Percentiles rank a stretch among this genome's conserved stretches.
phyloP scores from a whole-genome alignment of 2,329 filamentous ascomycete species.

The Aureobasidium melanogenum region DNA sequence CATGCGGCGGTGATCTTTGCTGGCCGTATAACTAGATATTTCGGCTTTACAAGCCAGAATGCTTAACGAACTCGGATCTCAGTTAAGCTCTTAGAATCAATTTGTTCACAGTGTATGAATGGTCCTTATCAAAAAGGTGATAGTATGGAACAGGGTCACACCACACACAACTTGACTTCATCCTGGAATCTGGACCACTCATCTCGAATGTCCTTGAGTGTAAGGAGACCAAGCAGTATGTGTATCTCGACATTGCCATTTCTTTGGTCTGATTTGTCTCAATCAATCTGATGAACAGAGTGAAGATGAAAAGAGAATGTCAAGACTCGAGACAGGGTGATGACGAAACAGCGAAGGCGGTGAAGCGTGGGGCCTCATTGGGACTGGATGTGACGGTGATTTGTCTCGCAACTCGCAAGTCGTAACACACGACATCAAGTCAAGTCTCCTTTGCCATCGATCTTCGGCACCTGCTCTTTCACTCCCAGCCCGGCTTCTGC shows the following conservation, averaged over 20 bases:
- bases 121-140: background rate
- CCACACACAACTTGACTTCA: background rate
- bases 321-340: background rate
- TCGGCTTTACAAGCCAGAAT: too few species aligned
- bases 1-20: too few species aligned
- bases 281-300: background rate
- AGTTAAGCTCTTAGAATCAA: too few species aligned
- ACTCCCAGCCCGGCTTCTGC: background rate
- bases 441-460: background rate
- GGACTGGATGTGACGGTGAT: conserved; percentile 1
- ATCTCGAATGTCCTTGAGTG: too few species aligned
- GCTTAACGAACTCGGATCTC: too few species aligned
- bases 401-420: background rate
- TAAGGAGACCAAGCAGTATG: background rate
- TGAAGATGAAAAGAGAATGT: background rate
- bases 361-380: conserved; percentile 2
- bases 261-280: background rate
- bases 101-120: background rate
- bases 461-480: background rate
- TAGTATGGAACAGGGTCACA: background rate
- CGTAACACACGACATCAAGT: background rate
- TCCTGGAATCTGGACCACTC: background rate
- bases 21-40: too few species aligned
- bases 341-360: background rate
- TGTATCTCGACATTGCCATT: too few species aligned